Percentiles rank a stretch among this genome's conserved stretches.
phyloP scores from a whole-genome alignment of 441 rosid genomes.

The Erodium chrysanthum region DNA sequence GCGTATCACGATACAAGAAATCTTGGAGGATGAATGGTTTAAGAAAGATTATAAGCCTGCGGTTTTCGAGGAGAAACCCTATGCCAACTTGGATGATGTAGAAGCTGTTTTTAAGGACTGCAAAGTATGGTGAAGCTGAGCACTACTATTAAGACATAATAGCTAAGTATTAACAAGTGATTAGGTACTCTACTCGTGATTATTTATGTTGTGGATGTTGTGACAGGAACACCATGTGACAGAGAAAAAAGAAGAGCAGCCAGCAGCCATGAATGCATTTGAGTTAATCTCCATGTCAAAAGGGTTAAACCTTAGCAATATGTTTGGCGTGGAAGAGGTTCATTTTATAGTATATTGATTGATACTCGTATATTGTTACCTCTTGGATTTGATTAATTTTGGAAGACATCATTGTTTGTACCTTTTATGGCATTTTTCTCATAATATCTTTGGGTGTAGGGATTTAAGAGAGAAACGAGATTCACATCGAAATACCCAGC shows the following conservation, averaged over 20 bases:
- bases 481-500: constrained; percentile 71
- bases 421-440: background rate
- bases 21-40: constrained; percentile 86
- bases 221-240: constrained; percentile 76
- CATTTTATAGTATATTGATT: constrained; percentile 1
- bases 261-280: constrained; percentile 75
- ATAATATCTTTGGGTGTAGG: constrained; percentile 28
- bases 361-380: background rate
- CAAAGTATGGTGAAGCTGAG: constrained; percentile 39
- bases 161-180: too few species aligned
- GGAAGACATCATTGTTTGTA: background rate
- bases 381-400: background rate
- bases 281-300: constrained; percentile 83
- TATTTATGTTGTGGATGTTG: constrained; percentile 9
- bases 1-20: constrained; percentile 71
- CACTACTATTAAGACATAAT: background rate
- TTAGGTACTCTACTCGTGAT: too few species aligned
- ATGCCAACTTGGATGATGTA: background rate
- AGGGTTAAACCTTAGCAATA: constrained; percentile 74
- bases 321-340: constrained; percentile 77
- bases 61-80: constrained; percentile 55
- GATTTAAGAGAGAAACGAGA: constrained; percentile 77
- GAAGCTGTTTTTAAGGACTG: constrained; percentile 49
- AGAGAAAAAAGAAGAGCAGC: constrained; percentile 74
- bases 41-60: constrained; percentile 69